These are phyloP conservation scores for Magnaporthiopsis rhizophila DNA, from an alignment of 2,329 filamentous ascomycete genomes.

Conservation along the genomic window DNA sequence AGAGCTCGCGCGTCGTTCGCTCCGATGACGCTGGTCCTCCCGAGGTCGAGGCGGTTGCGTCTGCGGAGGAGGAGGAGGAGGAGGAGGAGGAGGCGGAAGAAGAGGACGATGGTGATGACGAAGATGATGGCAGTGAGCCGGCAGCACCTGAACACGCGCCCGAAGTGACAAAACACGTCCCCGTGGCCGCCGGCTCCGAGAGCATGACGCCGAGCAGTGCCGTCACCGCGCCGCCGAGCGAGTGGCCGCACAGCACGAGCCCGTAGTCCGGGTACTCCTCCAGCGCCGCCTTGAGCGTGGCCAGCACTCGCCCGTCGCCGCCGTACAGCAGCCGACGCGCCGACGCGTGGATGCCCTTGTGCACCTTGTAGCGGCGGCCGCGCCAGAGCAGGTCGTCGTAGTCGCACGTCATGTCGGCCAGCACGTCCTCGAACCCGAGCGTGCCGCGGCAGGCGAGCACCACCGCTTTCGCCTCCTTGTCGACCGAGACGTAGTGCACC, in stretches of 20 bases:
- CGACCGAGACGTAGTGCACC: constrained; percentile 65
- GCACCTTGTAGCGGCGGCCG: constrained; percentile 58
- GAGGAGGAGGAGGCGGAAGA: constrained; percentile 23
- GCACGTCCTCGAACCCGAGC: constrained; percentile 63
- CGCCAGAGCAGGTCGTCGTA: constrained; percentile 60
- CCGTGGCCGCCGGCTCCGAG: constrained; percentile 48
- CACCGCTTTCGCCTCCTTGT: constrained; percentile 63
- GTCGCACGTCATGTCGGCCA: constrained; percentile 68
- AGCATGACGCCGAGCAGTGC: constrained; percentile 64
- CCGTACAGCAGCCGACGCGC: constrained; percentile 60
- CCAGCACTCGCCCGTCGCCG: constrained; percentile 57
- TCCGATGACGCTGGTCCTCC: constrained; percentile 17
- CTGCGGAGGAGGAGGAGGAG: constrained; percentile 18
- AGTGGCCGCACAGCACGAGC: constrained; percentile 62
- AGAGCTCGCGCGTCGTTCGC: constrained; percentile 21
- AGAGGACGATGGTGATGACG: constrained; percentile 16
- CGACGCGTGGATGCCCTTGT: constrained; percentile 68
- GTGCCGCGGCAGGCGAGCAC: constrained; percentile 67
- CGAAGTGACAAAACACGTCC: constrained; percentile 56
- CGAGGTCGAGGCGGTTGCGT: constrained; percentile 10
- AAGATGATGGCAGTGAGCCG: constrained; percentile 20
- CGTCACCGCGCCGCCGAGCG: constrained; percentile 61
- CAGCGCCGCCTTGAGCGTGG: constrained; percentile 57
- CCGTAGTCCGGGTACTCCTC: constrained; percentile 62
- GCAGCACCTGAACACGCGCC: constrained; percentile 18